Evolutionary conservation across 2,329 filamentous ascomycete species (phyloP).

Genomic region (Chrysosporium keratinophilum): DNA sequence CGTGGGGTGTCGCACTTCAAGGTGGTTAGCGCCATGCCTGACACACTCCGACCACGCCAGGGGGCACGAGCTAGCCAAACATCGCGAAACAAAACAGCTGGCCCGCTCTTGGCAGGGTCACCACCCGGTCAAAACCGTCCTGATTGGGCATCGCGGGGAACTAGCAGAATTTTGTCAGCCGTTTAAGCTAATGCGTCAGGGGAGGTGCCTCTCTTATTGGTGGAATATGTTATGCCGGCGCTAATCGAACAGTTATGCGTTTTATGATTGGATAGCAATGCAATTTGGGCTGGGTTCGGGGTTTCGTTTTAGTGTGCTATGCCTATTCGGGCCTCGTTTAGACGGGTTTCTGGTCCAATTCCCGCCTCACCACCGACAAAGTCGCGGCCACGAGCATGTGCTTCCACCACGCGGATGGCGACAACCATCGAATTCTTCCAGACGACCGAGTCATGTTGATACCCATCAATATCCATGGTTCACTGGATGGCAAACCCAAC

Average conservation of each 20-base stretch:
- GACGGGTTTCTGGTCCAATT: too few species aligned
- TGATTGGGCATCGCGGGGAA: background rate
- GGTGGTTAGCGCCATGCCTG: background rate
- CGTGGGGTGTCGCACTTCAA: background rate
- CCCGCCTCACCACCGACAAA: too few species aligned
- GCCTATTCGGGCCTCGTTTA: too few species aligned
- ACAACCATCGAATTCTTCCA: too few species aligned
- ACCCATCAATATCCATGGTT: too few species aligned
- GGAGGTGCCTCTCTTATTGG: background rate
- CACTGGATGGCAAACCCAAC: too few species aligned
- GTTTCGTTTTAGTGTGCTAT: too few species aligned
- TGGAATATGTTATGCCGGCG: background rate
- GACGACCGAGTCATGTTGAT: too few species aligned
- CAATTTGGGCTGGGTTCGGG: too few species aligned
- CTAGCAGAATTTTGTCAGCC: background rate
- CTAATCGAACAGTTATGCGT: background rate
- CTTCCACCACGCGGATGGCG: too few species aligned
- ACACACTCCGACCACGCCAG: background rate
- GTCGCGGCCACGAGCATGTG: too few species aligned
- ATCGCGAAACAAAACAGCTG: constrained; percentile 10
- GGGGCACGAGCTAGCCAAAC: constrained; percentile 1
- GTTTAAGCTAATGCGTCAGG: background rate
- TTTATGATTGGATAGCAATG: background rate
- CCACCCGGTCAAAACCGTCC: background rate
- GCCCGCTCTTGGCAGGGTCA: background rate